Evolutionary conservation across 2,329 filamentous ascomycete genomes (phyloP), one percentile per base, ranked within the genome.

Genomic region (Xylaria sp.): DNA sequence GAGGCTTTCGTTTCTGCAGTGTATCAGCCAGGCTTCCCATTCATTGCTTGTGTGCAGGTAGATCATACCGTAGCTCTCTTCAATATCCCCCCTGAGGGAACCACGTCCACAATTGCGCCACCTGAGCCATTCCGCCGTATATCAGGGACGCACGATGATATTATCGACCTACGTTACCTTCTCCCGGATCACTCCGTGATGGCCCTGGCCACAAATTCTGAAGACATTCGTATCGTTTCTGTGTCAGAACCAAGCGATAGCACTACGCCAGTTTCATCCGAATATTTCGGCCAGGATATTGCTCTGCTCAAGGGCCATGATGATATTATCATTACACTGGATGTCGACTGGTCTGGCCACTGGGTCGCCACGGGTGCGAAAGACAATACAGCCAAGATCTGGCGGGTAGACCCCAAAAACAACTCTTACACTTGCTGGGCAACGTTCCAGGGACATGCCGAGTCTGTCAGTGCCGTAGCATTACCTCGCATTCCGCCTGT

Each of bases 331-430:
- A 97, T 99, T 74, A 94, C 94, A 67, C 84, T 99, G 50, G 94
- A 98, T 78, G 90, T 94, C 2, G 96, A 99, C 81, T 97, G 94
- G 94, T 98, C 96, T 10, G 97, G 97, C 0, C 91, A 96, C 79
- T 99, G 96, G 96, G 88, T 99, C 48, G 95, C 92, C 13, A 98
- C 96, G 1, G 96, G 95, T 63, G 93, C 96, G 25, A 99, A 99
- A 82, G 96, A 99, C 80, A 99, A 98, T 77, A 96, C 92, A 2
- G 96, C 95, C 20, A 90, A 92, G 72, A 82, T 99, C 44, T 99
- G 96, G 96, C 88, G 92, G 63, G 84, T 99, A 31, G 95, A 98
- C 78, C 88, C 91, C 0, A 86, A 86, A 23, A 91, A 89, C 69
- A 87, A 90, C 66, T 92, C 92, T 0, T 98, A 91, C 77, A 88